Conservation (phyloP, 352 stramenopile species). For the Pythium dissotocum region DNA sequence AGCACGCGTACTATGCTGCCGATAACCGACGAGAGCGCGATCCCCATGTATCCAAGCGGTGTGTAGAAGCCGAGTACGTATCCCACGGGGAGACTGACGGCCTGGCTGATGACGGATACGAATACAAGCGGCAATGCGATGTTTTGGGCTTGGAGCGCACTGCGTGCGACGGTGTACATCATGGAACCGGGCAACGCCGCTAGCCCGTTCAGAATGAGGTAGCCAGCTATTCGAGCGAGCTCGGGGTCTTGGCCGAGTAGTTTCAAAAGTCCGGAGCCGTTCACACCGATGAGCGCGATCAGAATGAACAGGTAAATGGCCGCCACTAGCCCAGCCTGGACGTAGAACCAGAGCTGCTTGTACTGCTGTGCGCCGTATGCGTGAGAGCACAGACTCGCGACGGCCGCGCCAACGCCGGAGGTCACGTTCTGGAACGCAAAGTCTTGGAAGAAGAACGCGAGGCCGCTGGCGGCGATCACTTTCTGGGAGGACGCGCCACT, state of each 20-base stretch:
- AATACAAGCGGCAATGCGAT: slow-evolving; percentile 37
- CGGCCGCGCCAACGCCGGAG: slow-evolving; percentile 47
- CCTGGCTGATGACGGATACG: slow-evolving; percentile 25
- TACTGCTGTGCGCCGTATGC: slow-evolving; percentile 54
- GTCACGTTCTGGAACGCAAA: slow-evolving; percentile 46
- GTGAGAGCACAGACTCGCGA: slow-evolving; percentile 63
- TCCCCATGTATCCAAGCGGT: slow-evolving; percentile 38
- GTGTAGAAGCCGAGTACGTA: slow-evolving; percentile 48
- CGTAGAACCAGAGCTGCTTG: slow-evolving; percentile 55
- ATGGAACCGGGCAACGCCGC: slow-evolving; percentile 46
- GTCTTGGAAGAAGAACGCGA: slow-evolving; percentile 52
- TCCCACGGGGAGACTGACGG: slow-evolving; percentile 25
- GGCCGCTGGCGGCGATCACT: slow-evolving; percentile 52
- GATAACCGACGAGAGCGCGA: slow-evolving; percentile 35
- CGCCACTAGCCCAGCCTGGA: slow-evolving; percentile 48
- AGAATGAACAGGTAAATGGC: slow-evolving; percentile 36
- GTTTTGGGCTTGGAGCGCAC: slow-evolving; percentile 49
- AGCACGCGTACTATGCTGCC: slow-evolving; percentile 35
- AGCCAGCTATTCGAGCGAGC: slow-evolving; percentile 43
- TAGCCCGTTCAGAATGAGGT: slow-evolving; percentile 41
- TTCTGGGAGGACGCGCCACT: slow-evolving; percentile 39
- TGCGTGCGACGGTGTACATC: slow-evolving; percentile 36
- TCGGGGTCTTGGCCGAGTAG: slow-evolving; percentile 49
- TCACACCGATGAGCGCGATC: slow-evolving; percentile 37
- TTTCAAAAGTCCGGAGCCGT: slow-evolving; percentile 41